Base-by-base conservation (phyloP, 306 rosid species). In the Cucurbita ficifolia region DNA sequence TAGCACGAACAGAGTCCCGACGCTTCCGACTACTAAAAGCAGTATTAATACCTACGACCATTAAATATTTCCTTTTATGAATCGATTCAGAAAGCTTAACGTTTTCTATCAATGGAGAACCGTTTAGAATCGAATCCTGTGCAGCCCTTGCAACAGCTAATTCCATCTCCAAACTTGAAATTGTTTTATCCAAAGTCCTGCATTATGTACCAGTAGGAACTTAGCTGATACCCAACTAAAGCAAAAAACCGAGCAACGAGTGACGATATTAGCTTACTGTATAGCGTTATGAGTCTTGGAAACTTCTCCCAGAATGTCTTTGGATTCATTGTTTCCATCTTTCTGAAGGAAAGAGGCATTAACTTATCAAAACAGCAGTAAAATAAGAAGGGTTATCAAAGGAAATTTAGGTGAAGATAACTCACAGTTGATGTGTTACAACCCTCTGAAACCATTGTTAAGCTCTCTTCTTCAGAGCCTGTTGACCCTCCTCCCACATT, bases 11-110 rank as follows among this genome's bases (percentile, higher is more conserved):
- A 11, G 89, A 86, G 68, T 86, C 89, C 55, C 89, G 80, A 7
- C 89, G 85, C 69, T 86, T 86, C 51, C 89, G 78, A 81, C 89
- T 86, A 60, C 89, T 86, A 79, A 86, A 86, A 24, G 89, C 87
- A 71, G 89, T 85, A 72, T 85, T 85, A 29, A 29, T 29, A 29
- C 33, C 33, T 29, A 29, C 33, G 33, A 86, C 89, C 87, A 86
- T 81, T 70, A 83, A 71, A 65, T 86, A 83, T 77, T 83, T 86
- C 75, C 80, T 78, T 73, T 81, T 83, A 75, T 54, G 74, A 39
- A 67, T 78, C 33, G 83, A 53, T 75, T 75, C 79, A 0, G 84
- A 52, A 49, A 79, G n/a, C 56, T 78, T 79, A 54, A 75, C 18
- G 29, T 68, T 78, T 40, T 82, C 82, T 7, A 70, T 60, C 40